Evolutionary conservation across 2,329 filamentous ascomycete genomes (phyloP), one percentile per base, ranked within the genome.

Genomic region (Corinectria fuckeliana): DNA sequence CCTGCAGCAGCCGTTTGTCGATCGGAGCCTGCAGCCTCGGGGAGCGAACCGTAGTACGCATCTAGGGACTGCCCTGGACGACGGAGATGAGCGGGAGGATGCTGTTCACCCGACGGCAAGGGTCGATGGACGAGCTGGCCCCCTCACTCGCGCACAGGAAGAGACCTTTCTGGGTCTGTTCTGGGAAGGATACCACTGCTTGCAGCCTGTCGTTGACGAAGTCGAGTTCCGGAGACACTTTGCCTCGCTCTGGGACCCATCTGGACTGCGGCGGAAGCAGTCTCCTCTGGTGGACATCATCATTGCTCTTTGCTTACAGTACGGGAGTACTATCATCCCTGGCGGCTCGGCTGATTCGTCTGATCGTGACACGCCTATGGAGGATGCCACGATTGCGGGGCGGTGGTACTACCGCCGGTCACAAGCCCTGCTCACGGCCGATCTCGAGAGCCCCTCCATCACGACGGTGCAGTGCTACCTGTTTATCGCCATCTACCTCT

Each of bases 221-320:
- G 58, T 65, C 3, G 77, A 79, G 30, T 82, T 83, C 57, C 75
- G 72, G 48, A 72, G 72, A 8, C 74, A 82, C 54, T 80, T 82
- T 57, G 68, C 74, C 6, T 78, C 77, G 0, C 69, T 82, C 7
- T 81, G 78, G 76, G 67, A 54, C 55, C 59, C 63, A 1, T 50
- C 64, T 8, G 58, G 65, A 10, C 54, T 58, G 8, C 56, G 59
- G 7, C 74, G 82, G 6, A 77, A 76, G 52, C 73, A 77, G 2
- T 85, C 82, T 3, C 76, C 82, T 2, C 72, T 85, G 0, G 79
- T 82, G 1, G 83, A 85, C 57, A 83, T 85, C 21, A 70, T 84
- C 30, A 67, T 85, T 14, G 82, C 82, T 0, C 56, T 85, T 9
- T 81, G 79, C 60, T 80, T 85, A 74, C 82, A 85, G 67, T 78